Base-by-base conservation (phyloP, 805 yeast genomes). In the Maudiozyma barnettii region DNA sequence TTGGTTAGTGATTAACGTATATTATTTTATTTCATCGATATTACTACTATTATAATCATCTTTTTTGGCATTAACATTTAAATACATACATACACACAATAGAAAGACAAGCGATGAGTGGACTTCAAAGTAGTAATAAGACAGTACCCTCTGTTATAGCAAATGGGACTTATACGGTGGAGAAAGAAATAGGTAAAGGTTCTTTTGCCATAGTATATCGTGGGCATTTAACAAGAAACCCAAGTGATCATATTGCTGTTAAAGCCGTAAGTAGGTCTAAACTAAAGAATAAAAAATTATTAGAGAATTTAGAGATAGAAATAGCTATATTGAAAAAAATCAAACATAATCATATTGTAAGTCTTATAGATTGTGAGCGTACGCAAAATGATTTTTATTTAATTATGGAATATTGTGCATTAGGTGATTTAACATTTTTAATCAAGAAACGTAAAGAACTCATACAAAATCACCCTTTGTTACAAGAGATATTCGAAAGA, bases 141-240 rank as follows among this genome's bases (percentile, higher is more conserved):
- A 16, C 36, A 33, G 36, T 33, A 14, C n/a, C 19, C n/a, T n/a
- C 16, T 16, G 36, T 33, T 33, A 45, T 54, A 30, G 49, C 60
- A 13, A 45, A 59, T 36, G 65, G 58, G 20, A 57, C 54, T 40
- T 64, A 63, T 45, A 45, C 54, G 14, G 53, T 64, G 23, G 67
- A 59, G 40, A 62, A 59, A 36, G 95, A 89, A 64, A 91, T 93
- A 46, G 99, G 99, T 21, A 81, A 85, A 57, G 99, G 99, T 31
- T 85, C 95, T 8, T 93, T 93, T 70, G 99, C 99, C 57, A 84
- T 82, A 51, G 99, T 93, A 22, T 91, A 85, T 71, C 89, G 87
- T 66, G 96, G 96, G 45, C 72, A 75, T 48, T 73, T 82, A 57
- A 52, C 51, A 26, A 36, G 12, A 18, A 31, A 42, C 30, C 19